Conservation (phyloP, 345 rosid genomes). For the Viola odorata region DNA sequence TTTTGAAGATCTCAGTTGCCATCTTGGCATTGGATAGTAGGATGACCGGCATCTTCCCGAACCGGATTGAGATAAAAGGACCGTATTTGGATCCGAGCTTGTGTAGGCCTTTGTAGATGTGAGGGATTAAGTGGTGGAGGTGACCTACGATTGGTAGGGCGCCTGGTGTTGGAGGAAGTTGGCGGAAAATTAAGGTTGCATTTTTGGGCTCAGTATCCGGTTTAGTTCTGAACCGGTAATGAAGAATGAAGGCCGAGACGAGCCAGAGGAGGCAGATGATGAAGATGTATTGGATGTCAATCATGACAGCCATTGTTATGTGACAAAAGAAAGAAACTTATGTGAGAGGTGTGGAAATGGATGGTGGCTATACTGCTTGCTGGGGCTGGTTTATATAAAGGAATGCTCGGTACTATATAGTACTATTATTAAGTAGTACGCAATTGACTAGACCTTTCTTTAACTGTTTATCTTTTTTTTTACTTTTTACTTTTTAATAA, state of each 20-base stretch:
- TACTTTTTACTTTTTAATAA: too few species aligned
- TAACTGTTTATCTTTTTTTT: too few species aligned
- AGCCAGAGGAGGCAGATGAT: background rate
- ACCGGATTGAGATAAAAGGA: background rate
- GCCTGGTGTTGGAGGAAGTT: constrained; percentile 40
- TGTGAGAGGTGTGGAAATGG: too few species aligned
- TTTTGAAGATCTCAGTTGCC: constrained; percentile 9
- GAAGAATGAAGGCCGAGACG: background rate
- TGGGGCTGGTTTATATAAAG: too few species aligned
- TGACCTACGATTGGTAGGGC: constrained; percentile 40
- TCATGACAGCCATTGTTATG: background rate
- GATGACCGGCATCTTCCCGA: background rate
- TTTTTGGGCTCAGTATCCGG: background rate
- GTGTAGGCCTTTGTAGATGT: constrained; percentile 27
- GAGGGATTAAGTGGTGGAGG: constrained; percentile 31
- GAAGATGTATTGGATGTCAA: background rate
- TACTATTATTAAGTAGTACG: too few species aligned
- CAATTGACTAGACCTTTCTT: too few species aligned
- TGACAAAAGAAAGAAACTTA: too few species aligned
- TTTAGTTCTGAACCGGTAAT: background rate
- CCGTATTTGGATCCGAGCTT: background rate
- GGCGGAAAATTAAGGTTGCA: background rate
- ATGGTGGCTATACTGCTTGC: too few species aligned
- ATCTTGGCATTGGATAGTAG: background rate
- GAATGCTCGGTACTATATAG: too few species aligned